Percentiles rank a stretch among this genome's conserved stretches.
Evolutionary conservation across 1,139 yeast species (phyloP).

Genomic region (Sporopachydermia cereana): DNA sequence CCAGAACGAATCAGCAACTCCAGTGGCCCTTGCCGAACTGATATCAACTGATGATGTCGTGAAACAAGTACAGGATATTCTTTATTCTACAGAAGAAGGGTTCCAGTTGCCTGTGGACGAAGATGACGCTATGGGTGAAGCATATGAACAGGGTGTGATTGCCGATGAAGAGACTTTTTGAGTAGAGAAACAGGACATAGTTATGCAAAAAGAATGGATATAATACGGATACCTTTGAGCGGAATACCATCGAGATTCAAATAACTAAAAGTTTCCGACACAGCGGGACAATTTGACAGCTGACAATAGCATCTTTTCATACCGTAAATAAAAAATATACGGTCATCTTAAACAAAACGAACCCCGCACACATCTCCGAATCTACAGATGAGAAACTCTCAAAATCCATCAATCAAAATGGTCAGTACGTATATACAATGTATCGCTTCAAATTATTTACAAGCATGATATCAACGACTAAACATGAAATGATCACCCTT

Average conservation of each 20-base stretch:
- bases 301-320: no score
- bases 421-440: no score
- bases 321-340: no score
- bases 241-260: conserved; percentile 1
- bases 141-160: conserved; percentile 16
- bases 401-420: no score
- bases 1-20: conserved; percentile 12
- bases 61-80: conserved; percentile 55
- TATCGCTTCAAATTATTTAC: no score
- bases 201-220: conserved; percentile 7
- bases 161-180: conserved; percentile 15
- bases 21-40: background rate
- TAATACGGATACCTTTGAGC: background rate
- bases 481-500: no score
- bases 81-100: conserved; percentile 78
- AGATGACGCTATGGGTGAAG: conserved; percentile 14
- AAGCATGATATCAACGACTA: no score
- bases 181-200: conserved; percentile 14
- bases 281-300: no score
- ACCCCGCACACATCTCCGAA: background rate
- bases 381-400: background rate
- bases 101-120: conserved; percentile 36
- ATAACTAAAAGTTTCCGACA: background rate
- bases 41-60: conserved; percentile 25
- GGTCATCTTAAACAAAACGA: no score